These are phyloP conservation scores for Strigomonas culicis DNA, from an alignment of 208 protist species.

Conservation along the genomic window DNA sequence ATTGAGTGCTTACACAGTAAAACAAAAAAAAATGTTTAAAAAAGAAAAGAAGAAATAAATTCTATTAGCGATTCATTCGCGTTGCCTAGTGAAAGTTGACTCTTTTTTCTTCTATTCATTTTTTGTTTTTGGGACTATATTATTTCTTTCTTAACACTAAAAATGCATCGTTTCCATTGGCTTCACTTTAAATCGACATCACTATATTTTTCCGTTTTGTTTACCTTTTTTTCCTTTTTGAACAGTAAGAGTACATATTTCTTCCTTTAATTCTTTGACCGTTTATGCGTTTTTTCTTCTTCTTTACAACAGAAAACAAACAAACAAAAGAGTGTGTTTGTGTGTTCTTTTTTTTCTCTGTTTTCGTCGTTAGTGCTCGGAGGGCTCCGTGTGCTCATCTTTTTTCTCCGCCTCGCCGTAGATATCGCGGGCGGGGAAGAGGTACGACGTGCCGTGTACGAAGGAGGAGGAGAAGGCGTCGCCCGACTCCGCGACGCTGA, in stretches of 20 bases:
- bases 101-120: background rate
- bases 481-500: too few relatives aligned
- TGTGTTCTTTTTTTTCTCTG: background rate
- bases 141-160: background rate
- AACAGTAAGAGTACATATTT: constrained; percentile 3
- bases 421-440: too few relatives aligned
- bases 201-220: background rate
- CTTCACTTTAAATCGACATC: background rate
- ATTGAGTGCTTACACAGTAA: background rate
- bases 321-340: background rate
- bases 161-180: background rate
- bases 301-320: background rate
- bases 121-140: background rate
- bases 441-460: too few relatives aligned
- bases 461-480: too few relatives aligned
- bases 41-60: constrained; percentile 2
- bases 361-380: background rate
- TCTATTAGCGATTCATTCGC: constrained; percentile 28
- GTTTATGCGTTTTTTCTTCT: background rate
- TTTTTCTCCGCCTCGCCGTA: too few relatives aligned
- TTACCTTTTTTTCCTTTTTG: background rate
- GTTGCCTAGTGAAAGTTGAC: background rate
- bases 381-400: too few relatives aligned
- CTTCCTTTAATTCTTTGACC: background rate
- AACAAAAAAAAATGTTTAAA: constrained; percentile 1